Conservation (phyloP, 2,329 filamentous ascomycete genomes). For the Seiridium unicorne region DNA sequence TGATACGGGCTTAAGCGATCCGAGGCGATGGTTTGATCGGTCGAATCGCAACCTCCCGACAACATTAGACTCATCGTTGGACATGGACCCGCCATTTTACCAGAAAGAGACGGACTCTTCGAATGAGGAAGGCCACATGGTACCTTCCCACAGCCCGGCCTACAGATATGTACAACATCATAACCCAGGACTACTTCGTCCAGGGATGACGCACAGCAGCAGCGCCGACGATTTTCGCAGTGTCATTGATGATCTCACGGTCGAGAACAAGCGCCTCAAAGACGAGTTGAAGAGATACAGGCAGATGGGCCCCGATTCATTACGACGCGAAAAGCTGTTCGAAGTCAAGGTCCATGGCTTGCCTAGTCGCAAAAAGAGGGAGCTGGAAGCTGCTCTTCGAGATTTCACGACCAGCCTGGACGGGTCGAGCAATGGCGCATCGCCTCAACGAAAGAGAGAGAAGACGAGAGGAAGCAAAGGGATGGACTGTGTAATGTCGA, state of each 20-base stretch:
- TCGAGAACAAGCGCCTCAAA: constrained; percentile 79
- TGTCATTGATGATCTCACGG: constrained; percentile 83
- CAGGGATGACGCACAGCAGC: constrained; percentile 46
- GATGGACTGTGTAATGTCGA: constrained; percentile 45
- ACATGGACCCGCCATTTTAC: constrained; percentile 55
- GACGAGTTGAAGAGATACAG: constrained; percentile 71
- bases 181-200: constrained; percentile 22
- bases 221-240: constrained; percentile 74
- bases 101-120: constrained; percentile 53
- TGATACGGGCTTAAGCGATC: constrained; percentile 47
- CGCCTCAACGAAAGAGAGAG: constrained; percentile 40
- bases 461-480: constrained; percentile 34
- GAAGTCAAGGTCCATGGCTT: constrained; percentile 79
- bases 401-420: constrained; percentile 68
- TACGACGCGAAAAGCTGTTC: constrained; percentile 76
- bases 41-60: constrained; percentile 48
- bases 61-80: constrained; percentile 45
- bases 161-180: constrained; percentile 21
- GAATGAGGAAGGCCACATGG: constrained; percentile 36
- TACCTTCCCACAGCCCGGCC: constrained; percentile 21
- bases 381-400: constrained; percentile 71
- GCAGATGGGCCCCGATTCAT: constrained; percentile 61
- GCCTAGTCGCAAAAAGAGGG: constrained; percentile 69
- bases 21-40: constrained; percentile 53
- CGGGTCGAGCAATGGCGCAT: constrained; percentile 38